Evolutionary conservation across 805 yeast genomes (phyloP), one percentile per base, ranked within the genome.

Genomic region (Yamadazyma kitorensis): DNA sequence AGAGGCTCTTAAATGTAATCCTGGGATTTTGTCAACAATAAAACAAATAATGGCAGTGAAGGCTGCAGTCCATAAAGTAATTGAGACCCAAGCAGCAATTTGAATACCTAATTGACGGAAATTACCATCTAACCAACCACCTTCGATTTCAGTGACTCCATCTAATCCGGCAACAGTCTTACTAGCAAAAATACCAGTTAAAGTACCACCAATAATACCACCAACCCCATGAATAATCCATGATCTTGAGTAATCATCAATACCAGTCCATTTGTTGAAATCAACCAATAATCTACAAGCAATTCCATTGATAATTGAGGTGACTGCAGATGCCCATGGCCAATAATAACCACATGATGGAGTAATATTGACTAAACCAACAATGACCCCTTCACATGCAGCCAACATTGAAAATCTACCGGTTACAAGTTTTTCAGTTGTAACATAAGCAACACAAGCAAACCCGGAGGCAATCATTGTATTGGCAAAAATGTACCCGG

Each of bases 381-480:
- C 61, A 43, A 70, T 61, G 6, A 67, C 68, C 27, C 74, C 74
- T 37, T 66, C 70, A 43, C 71, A 67, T 2, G 73, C 72, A 0
- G 72, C 66, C 29, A 55, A 45, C 30, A 65, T 17, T 7, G 72
- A 64, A 55, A 61, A 69, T 36, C 59, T 66, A 4, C 70, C 64
- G 3, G 70, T 61, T 16, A 59, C 24, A 7, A 61, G 17, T 34
- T 53, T 61, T 51, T 76, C 80, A 31, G 64, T 53, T 2, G 59
- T 33, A 19, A 68, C 61, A 57, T 72, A 76, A 3, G 71, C 51
- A 24, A 70, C 41, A 17, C 67, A 62, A 5, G 78, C 79, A 40
- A 59, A 56, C 1, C 72, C 55, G 1, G 80, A 76, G 0, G 78
- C 75, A 12, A 75, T 48, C 43, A 74, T 68, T 4, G 82, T 75